Conservation (phyloP, 805 yeast genomes). For the Geotrichum ghanense region DNA sequence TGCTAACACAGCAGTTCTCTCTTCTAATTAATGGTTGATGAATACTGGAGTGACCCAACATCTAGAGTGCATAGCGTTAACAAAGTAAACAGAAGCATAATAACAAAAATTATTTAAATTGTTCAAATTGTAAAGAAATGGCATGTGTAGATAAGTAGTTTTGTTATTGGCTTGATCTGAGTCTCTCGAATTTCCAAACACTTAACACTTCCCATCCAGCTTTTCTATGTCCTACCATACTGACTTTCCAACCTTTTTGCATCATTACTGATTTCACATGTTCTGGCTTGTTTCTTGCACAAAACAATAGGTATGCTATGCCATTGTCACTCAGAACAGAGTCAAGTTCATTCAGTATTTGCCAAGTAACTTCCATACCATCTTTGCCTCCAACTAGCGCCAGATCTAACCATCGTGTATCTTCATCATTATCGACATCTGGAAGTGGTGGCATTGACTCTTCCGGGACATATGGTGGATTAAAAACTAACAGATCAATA, state of each 20-base stretch:
- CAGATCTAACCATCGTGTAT: slow-evolving; percentile 66
- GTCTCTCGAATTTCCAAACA: slow-evolving; percentile 56
- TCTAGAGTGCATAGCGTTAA: too few relatives aligned
- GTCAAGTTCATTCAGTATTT: slow-evolving; percentile 44
- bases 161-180: too few relatives aligned
- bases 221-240: slow-evolving; percentile 49
- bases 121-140: too few relatives aligned
- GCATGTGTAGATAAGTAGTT: too few relatives aligned
- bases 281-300: slow-evolving; percentile 81
- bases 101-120: too few relatives aligned
- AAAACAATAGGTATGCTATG: slow-evolving; percentile 77
- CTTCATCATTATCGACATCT: slow-evolving; percentile 30
- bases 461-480: slow-evolving; percentile 96
- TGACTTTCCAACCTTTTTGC: slow-evolving; percentile 40
- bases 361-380: slow-evolving; percentile 80
- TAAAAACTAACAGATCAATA: slow-evolving; percentile 72
- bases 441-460: slow-evolving; percentile 47
- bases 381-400: slow-evolving; percentile 84
- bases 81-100: too few relatives aligned
- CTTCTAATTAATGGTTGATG: too few relatives aligned
- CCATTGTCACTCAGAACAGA: slow-evolving; percentile 48
- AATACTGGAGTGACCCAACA: too few relatives aligned
- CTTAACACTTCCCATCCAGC: slow-evolving; percentile 95
- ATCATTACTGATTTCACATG: slow-evolving; percentile 40
- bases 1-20: too few relatives aligned